Evolutionary conservation across 768 basidiomycete species (phyloP), one percentile per base, ranked within the genome.

Genomic region (Tremella fuciformis): DNA sequence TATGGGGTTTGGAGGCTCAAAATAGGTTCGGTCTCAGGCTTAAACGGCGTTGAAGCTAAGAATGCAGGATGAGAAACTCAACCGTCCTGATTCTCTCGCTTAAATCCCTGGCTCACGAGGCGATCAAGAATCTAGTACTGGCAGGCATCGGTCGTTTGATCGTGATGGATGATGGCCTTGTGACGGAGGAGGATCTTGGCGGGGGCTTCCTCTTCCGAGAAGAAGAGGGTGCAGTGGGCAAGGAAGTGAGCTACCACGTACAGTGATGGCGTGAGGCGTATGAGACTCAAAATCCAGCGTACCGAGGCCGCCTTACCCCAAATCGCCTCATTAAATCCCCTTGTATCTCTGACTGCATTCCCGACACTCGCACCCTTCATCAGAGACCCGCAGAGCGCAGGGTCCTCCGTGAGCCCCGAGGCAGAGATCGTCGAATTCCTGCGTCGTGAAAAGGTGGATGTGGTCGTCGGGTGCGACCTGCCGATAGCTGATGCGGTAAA

Each of bases 1-100:
- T 97, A 66, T 99, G 96, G 96, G 96, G 96, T 46, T 84, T 97
- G 41, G 96, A 97, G 76, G 96, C 96, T 37, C 96, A 99, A 76
- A 91, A 96, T 78, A 84, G 88, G 92, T 89, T 66, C 60, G 80
- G 69, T 46, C 22, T 6, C 42, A 46, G 22, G 42, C 8, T 8
- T 22, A 15, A 4, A 4, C 42, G 42, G 15, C 8, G 42, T 46
- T 6, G 6, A 15, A 18, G 22, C 42, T 46, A 4, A 46, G 8
- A 8, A 50, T 37, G 44, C 26, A 96, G 91, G 75, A 96, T 94
- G 91, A 84, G 91, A 67, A 91, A 88, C 75, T 91, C 91, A 19
- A 89, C 91, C 1, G 88, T 97, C 67, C 80, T 94, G 22, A 82
- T 97, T 37, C 79, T 92, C 18, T 84, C 83, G 38, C 81, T 96